A percentile compares a stretch with the other conserved stretches of the same genome.
phyloP scores from a whole-genome alignment of 345 rosid genomes.

The Eutrema yunnanense region DNA sequence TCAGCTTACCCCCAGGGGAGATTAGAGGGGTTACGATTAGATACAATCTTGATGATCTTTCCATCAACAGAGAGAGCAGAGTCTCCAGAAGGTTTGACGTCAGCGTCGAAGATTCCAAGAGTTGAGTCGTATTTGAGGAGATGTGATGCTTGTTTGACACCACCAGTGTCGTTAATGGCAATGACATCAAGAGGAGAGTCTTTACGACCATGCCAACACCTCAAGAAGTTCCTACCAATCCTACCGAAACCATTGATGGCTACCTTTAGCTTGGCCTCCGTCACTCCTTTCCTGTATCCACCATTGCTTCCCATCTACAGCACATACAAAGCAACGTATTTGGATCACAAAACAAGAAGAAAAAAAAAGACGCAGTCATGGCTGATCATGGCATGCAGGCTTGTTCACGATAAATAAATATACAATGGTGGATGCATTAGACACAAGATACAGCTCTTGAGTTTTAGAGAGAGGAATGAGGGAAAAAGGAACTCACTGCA shows the following conservation, averaged over 20 bases:
- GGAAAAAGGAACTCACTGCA: conserved; percentile 49
- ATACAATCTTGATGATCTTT: conserved; percentile 86
- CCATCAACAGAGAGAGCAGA: conserved; percentile 93
- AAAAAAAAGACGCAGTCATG: background rate
- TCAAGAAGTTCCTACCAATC: conserved; percentile 94
- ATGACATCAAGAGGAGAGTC: conserved; percentile 92
- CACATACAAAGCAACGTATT: background rate
- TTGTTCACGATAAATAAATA: background rate
- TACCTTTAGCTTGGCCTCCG: conserved; percentile 84
- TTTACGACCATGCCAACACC: conserved; percentile 97
- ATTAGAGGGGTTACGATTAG: conserved; percentile 65
- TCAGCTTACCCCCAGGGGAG: conserved; percentile 82
- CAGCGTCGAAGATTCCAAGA: conserved; percentile 89
- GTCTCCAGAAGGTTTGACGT: conserved; percentile 81
- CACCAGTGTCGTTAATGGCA: conserved; percentile 83
- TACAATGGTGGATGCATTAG: conserved; percentile 3
- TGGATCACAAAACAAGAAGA: background rate
- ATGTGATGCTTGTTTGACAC: conserved; percentile 94
- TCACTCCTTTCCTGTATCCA: conserved; percentile 69
- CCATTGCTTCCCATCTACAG: conserved; percentile 59
- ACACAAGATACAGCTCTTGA: background rate
- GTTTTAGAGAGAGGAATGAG: background rate
- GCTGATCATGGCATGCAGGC: conserved; percentile 19
- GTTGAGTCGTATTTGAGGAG: conserved; percentile 96
- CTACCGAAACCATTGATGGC: conserved; percentile 98